Percentiles rank a stretch among this genome's conserved stretches.
Evolutionary conservation across 192 early-diverging fungal genomes (phyloP).

Genomic region (Umbelopsis sp.): DNA sequence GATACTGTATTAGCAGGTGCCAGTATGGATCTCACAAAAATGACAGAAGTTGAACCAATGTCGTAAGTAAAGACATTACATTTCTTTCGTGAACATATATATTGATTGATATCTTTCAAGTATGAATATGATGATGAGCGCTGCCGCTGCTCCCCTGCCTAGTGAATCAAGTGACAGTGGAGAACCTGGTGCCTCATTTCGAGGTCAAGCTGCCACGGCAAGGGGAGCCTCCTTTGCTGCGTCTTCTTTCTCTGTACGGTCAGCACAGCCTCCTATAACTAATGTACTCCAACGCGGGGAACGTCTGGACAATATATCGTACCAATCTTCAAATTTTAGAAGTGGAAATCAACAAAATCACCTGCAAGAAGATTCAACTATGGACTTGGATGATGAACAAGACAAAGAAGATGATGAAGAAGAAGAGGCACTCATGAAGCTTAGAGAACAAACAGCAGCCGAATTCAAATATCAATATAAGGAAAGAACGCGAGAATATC

Average conservation of each 20-base stretch:
- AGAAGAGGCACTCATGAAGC: conserved; percentile 2
- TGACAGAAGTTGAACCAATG: background rate
- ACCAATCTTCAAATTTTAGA: background rate
- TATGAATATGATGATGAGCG: too few relatives aligned
- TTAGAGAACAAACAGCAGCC: background rate
- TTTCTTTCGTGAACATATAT: conserved; percentile 30
- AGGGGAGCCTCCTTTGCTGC: too few relatives aligned
- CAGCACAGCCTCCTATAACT: too few relatives aligned
- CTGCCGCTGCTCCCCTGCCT: too few relatives aligned
- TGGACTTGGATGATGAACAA: conserved; percentile 20
- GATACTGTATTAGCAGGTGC: conserved; percentile 30
- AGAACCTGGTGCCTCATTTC: too few relatives aligned
- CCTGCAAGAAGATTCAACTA: background rate
- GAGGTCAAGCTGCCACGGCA: too few relatives aligned
- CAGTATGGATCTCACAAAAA: conserved; percentile 8
- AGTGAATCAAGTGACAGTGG: too few relatives aligned
- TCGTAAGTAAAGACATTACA: background rate
- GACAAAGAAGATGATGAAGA: conserved; percentile 3
- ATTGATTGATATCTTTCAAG: background rate
- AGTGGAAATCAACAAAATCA: background rate
- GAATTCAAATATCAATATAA: conserved; percentile 11
- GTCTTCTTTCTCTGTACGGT: too few relatives aligned
- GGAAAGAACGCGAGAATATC: conserved; percentile 42
- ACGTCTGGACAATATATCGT: too few relatives aligned
- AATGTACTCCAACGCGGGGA: too few relatives aligned